phyloP scores from a whole-genome alignment of 805 yeast genomes.

The Metschnikowia orientalis region DNA sequence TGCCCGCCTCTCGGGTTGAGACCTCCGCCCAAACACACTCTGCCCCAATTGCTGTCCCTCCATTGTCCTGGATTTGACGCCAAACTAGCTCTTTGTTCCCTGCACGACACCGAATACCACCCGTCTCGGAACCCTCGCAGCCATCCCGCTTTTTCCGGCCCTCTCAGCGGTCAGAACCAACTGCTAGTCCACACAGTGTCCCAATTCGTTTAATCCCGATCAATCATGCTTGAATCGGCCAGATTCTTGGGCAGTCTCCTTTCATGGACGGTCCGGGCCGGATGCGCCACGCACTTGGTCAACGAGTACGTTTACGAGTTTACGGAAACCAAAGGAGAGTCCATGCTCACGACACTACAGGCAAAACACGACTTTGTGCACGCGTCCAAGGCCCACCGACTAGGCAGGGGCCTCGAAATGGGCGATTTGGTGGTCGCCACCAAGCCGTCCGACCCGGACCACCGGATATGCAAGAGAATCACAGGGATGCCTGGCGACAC shows the following conservation, averaged over 20 bases:
- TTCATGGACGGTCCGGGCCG: constrained; percentile 55
- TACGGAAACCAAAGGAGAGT: constrained; percentile 84
- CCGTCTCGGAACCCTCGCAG: too few species aligned
- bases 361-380: constrained; percentile 74
- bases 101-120: too few species aligned
- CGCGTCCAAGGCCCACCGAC: constrained; percentile 57
- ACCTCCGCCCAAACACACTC: too few species aligned
- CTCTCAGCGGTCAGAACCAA: too few species aligned
- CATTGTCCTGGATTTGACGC: too few species aligned
- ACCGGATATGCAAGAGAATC: constrained; percentile 85
- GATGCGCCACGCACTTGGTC: constrained; percentile 62
- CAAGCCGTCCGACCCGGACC: constrained; percentile 85
- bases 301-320: constrained; percentile 67
- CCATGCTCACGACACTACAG: constrained; percentile 89
- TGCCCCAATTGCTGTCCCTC: too few species aligned
- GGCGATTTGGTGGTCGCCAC: constrained; percentile 88
- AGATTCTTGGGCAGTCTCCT: constrained; percentile 30
- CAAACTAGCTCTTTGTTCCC: too few species aligned
- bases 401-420: constrained; percentile 61
- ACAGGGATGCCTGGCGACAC: constrained; percentile 96
- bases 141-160: too few species aligned
- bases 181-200: too few species aligned
- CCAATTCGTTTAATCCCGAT: background rate
- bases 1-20: too few species aligned
- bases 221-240: constrained; percentile 17